Evolutionary conservation across 352 stramenopile species (phyloP), one percentile per base, ranked within the genome.

Genomic region (Phytophthora litchii): DNA sequence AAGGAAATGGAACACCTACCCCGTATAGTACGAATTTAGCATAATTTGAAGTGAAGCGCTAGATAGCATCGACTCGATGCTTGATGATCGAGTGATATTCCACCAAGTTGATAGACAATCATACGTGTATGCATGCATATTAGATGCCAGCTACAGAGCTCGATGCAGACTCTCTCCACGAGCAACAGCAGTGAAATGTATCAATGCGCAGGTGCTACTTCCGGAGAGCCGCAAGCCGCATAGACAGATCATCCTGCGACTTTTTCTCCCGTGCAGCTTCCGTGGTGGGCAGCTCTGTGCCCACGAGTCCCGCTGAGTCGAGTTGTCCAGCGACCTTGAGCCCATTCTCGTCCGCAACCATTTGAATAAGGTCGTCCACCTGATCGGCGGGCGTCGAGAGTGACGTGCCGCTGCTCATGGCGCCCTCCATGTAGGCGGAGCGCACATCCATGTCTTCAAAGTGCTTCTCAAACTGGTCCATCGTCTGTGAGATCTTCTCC

Each of bases 371-470:
- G 61, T 90, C 82, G 72, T 99, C 95, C 11, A 99, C 97, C 57
- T 99, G 91, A 65, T 99, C 95, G 19, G 95, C 94, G n/a, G 97
- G 97, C 31, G 96, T 99, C 14, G 89, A 89, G 50, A 96, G 92
- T 25, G 95, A 94, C 29, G 95, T 99, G 35, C 92, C 97, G 49
- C 88, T 96, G 84, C 91, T 97, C 92, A 99, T 99, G 49, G 97
- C 91, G 47, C 92, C 83, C 57, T 99, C 96, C 97, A 99, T 99
- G 78, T 99, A 99, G 32, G 92, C 94, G 7, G 94, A 86, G 38
- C 97, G 96, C 34, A 99, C 97, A 76, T 99, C 97, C 76, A 99
- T 93, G 76, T 99, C 95, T 68, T 99, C 97, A 81, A 99, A 99
- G 78, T 99, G 96, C 68, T 97, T 86, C 72, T 99, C 97, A 70